These are phyloP conservation scores for Paracoccidioides lutzii DNA, from an alignment of 2,329 filamentous ascomycete genomes.

Conservation along the genomic window DNA sequence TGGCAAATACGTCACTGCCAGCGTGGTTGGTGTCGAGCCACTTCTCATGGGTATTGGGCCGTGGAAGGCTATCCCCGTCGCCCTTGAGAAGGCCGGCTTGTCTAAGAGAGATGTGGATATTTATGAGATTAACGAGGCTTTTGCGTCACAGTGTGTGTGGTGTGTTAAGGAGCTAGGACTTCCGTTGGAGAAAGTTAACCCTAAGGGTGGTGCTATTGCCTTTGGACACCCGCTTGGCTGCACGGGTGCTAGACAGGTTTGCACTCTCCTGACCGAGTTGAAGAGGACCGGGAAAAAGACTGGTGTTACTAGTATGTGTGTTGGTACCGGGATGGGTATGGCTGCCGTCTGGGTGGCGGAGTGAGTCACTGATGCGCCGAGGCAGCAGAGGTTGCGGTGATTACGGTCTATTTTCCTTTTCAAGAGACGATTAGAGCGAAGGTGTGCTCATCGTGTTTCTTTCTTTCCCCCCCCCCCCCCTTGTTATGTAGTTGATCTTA, in stretches of 20 bases:
- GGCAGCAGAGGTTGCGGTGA: background rate
- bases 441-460: background rate
- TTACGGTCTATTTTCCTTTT: conserved; percentile 5
- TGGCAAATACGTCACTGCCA: conserved; percentile 80
- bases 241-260: conserved; percentile 87
- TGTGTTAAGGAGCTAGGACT: conserved; percentile 79
- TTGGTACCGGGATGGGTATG: conserved; percentile 97
- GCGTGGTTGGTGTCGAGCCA: conserved; percentile 77
- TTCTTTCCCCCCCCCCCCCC: background rate
- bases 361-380: conserved; percentile 35
- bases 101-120: conserved; percentile 86
- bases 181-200: conserved; percentile 79
- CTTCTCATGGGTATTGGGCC: conserved; percentile 93
- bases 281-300: conserved; percentile 72
- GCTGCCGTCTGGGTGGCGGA: conserved; percentile 92
- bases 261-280: conserved; percentile 81
- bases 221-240: conserved; percentile 92
- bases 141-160: conserved; percentile 89
- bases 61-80: conserved; percentile 90
- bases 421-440: conserved; percentile 1
- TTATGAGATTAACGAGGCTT: conserved; percentile 98
- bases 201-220: conserved; percentile 91
- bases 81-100: conserved; percentile 76
- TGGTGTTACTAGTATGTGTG: conserved; percentile 89
- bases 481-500: background rate